Conservation (phyloP, 2,329 filamentous ascomycete species). For the Leptographium lundbergii region DNA sequence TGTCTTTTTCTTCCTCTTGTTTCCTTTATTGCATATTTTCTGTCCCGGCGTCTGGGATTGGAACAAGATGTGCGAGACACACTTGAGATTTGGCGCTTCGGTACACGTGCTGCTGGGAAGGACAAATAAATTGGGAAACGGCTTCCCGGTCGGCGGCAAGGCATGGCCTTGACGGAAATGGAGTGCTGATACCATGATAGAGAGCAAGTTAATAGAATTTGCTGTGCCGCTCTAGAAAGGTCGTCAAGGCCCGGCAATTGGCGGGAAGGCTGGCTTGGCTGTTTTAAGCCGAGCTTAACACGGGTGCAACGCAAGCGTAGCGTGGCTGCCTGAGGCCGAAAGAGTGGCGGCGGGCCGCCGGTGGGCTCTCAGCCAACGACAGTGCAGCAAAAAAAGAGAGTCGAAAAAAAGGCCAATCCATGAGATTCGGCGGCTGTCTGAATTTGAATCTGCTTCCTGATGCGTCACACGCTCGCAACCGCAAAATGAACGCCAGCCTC, state of each 20-base stretch:
- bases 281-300: neutral
- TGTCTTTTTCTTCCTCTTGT: too few relatives aligned
- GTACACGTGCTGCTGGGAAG: too few relatives aligned
- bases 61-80: too few relatives aligned
- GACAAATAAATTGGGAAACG: too few relatives aligned
- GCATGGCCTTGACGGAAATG: neutral
- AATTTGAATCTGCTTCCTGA: too few relatives aligned
- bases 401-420: neutral
- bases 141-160: too few relatives aligned
- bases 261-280: neutral
- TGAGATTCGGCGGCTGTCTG: neutral
- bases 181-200: neutral
- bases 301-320: neutral
- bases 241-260: neutral
- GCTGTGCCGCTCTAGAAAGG: neutral
- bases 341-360: neutral
- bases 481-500: slow-evolving; percentile 21
- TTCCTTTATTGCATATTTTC: too few relatives aligned
- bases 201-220: neutral
- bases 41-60: too few relatives aligned
- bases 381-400: neutral
- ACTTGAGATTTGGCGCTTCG: too few relatives aligned
- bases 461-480: too few relatives aligned
- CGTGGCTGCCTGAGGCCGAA: slow-evolving; percentile 1
- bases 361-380: neutral